Evolutionary conservation across 129 eudicot species (phyloP), one percentile per base, ranked within the genome.

Genomic region (Smallanthus sonchifolius): DNA sequence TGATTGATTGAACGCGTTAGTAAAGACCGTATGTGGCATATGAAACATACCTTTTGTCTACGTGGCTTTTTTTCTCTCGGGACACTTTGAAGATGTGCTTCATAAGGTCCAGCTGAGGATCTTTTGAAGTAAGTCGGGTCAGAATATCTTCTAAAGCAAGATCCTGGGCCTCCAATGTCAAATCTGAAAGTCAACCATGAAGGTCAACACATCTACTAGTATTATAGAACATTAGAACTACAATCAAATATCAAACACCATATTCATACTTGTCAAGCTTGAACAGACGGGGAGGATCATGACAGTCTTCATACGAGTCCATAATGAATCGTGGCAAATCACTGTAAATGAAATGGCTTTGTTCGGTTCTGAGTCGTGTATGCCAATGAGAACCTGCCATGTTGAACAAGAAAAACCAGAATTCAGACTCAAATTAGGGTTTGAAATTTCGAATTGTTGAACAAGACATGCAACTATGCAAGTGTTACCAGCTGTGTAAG

Each of bases 111-210:
- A 65, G 74, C 84, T 65, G 97, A 88, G 74, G 92, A 82, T 73
- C 88, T 84, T 79, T 77, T 87, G 36, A 95, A 95, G 84, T 91
- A 91, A 72, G 92, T 85, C 69, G 99, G 99, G 83, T 95, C 99
- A 55, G 99, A 88, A 80, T 95, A 95, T 82, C 96, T 87, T 82
- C 79, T 91, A 67, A 95, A 84, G 85, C 97, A 95, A 79, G 99
- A 89, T 81, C 99, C 99, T 24, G 96, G 94, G 13, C 96, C 97
- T 68, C 92, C 96, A n/a, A 85, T 76, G 79, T 95, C 99, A 81
- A 88, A 95, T 84, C 99, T 95, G 83, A 73, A 85, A 76, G 56
- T 68, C 63, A 79, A 73, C 70, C 66, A 62, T 49, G 34, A 69
- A 68, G 7, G 5, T 67, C 45, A 63, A 65, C 57, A n/a, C 78